Base-by-base conservation (phyloP, 768 basidiomycete species). In the Xerocomus brunneocitrinus region DNA sequence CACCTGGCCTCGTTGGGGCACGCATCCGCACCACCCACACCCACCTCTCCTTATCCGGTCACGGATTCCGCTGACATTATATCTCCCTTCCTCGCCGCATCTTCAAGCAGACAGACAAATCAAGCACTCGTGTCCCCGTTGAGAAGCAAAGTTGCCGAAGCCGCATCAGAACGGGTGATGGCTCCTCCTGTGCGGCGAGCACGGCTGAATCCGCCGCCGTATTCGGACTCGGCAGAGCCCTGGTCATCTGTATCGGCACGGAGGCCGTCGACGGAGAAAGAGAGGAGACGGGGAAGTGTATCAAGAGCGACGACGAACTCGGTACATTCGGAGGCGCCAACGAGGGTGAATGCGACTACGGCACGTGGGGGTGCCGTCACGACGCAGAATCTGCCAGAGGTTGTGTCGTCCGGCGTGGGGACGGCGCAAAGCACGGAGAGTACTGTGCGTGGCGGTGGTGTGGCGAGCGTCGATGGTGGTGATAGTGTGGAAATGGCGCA, bases 151-250 rank as follows among this genome's bases (percentile, higher is more conserved):
- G 43, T 44, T 5, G 36, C 54, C 1, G 54, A 63, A 28, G 56
- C 39, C 4, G 19, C 8, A 9, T 31, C 52, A 5, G 57, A 57
- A 43, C 48, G 42, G 2, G 47, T 28, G 3, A n/a, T 25, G 22
- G 28, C 56, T 28, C 35, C 57, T 0, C 36, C 58, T 5, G 52
- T 42, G 30, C 57, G 31, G 32, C 59, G 62, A 8, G 25, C 31
- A 9, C 58, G 67, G 1, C 41, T 68, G 51, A 68, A 68, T 39
- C 67, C 68, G 14, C 67, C 68, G 3, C 54, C 67, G 5, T 68
- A 68, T 36, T 53, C 61, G 27, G 50, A 53, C 10, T 47, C 58
- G 1, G 30, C 12, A 5, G 55, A 42, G 10, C 27, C 38, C 6
- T 28, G 38, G 13, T 2, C 50, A 4, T 50, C 52, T 24, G 34